Evolutionary conservation across 345 rosid genomes (phyloP), one percentile per base, ranked within the genome.

Genomic region (Gossypium stocksii): DNA sequence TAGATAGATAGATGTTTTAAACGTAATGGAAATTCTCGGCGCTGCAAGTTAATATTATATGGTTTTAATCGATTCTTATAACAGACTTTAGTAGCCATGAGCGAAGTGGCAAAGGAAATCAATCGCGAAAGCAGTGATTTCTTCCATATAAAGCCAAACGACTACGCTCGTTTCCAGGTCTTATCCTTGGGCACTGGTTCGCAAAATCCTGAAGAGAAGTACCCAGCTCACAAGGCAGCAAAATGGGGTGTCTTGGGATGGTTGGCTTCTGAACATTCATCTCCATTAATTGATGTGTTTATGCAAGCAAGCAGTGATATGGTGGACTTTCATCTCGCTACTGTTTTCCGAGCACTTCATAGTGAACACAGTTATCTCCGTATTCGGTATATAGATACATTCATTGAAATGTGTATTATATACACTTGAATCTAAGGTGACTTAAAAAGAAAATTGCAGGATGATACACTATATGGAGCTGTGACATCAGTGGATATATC

Each of bases 181-280:
- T 77, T 91, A 12, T 91, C 93, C 0, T 77, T 89, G 27, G 97
- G 97, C 49, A 87, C 93, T 1, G 91, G 97, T 0, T 43, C 78
- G 0, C 72, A 49, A 14, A 89, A 85, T 43, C 9, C 14, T 0
- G 83, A 85, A 54, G 84, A 77, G 59, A 89, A 81, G 72, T 87
- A 76, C 74, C 25, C 23, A 43, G 93, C 97, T 0, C 4, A 54
- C 0, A 76, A 78, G 43, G 89, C 85, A 15, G 90, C 97, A 12
- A 79, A 75, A 45, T 91, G 97, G 97, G 93, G 90, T 5, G 0
- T 91, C 13, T 27, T 89, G 70, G 86, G 90, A 34, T 91, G 97
- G 97, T 80, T 89, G 65, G 84, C 84, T 34, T 65, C 78, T 9
- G 84, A 79, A 44, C 78, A 79, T 17, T 80, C 85, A 3, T 83